Percentiles rank a stretch among this genome's conserved stretches.
phyloP scores from a whole-genome alignment of 768 basidiomycete species.

The Multifurca ochricompacta region DNA sequence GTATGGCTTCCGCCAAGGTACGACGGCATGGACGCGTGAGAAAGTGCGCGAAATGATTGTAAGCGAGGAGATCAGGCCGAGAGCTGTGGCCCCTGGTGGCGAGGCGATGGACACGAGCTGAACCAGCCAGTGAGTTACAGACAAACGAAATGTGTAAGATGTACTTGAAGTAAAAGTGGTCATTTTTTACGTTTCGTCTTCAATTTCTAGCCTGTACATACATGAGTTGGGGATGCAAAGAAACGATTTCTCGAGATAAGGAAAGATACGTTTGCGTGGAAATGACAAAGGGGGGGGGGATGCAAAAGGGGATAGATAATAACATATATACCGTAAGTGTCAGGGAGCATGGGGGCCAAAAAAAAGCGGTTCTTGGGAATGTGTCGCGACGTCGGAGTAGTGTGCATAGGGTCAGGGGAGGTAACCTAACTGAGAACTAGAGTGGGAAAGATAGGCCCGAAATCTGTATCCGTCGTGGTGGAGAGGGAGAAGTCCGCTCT shows the following conservation, averaged over 20 bases:
- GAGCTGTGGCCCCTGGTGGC: constrained; percentile 31
- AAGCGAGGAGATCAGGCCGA: constrained; percentile 53
- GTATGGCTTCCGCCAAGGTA: constrained; percentile 69
- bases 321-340: constrained; percentile 1
- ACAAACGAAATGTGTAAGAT: neutral
- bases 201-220: constrained; percentile 10
- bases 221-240: neutral
- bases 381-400: neutral
- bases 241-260: constrained; percentile 10
- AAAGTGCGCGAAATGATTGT: constrained; percentile 63
- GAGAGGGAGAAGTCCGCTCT: neutral
- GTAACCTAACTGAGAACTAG: neutral
- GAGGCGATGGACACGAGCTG: constrained; percentile 84
- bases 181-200: constrained; percentile 1
- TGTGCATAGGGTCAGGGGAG: neutral
- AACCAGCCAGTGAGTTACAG: neutral
- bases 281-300: neutral
- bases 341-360: neutral
- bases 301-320: neutral
- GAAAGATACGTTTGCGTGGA: neutral
- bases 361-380: neutral
- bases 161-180: constrained; percentile 4
- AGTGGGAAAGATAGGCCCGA: neutral
- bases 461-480: neutral
- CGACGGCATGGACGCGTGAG: constrained; percentile 86